Evolutionary conservation across 352 stramenopile genomes (phyloP).

Genomic region (Pythium phragmitis): DNA sequence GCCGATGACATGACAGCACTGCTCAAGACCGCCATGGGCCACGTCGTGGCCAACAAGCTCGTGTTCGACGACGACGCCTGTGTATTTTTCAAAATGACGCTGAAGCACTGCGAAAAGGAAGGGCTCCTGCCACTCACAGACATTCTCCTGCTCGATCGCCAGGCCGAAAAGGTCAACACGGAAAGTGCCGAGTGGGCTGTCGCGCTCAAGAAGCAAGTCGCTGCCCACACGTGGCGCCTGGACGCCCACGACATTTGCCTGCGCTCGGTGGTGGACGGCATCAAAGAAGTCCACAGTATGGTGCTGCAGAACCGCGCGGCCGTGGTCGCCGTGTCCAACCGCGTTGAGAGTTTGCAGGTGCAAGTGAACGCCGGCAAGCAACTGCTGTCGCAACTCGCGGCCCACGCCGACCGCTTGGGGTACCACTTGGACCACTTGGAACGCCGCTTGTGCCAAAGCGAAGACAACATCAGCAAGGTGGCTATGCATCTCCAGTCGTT

Average conservation of each 20-base stretch:
- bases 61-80: constrained; percentile 17
- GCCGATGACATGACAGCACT: background rate
- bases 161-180: constrained; percentile 24
- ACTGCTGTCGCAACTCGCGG: background rate
- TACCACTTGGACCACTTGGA: background rate
- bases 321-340: background rate
- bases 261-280: background rate
- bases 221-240: constrained; percentile 13
- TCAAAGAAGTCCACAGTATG: constrained; percentile 5
- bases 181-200: constrained; percentile 14
- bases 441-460: background rate
- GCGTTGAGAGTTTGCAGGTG: background rate
- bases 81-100: constrained; percentile 36
- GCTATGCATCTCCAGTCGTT: background rate
- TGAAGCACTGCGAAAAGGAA: constrained; percentile 29
- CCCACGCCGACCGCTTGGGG: background rate
- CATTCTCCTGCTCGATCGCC: constrained; percentile 17
- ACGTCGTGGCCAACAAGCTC: constrained; percentile 36
- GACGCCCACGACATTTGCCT: constrained; percentile 10
- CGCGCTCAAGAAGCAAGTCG: constrained; percentile 8
- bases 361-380: background rate
- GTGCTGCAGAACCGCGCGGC: constrained; percentile 7
- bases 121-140: constrained; percentile 17
- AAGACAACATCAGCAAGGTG: constrained; percentile 7
- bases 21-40: constrained; percentile 27